Base-by-base conservation (phyloP, 2,329 filamentous ascomycete genomes). In the Colletotrichum eremochloae region DNA sequence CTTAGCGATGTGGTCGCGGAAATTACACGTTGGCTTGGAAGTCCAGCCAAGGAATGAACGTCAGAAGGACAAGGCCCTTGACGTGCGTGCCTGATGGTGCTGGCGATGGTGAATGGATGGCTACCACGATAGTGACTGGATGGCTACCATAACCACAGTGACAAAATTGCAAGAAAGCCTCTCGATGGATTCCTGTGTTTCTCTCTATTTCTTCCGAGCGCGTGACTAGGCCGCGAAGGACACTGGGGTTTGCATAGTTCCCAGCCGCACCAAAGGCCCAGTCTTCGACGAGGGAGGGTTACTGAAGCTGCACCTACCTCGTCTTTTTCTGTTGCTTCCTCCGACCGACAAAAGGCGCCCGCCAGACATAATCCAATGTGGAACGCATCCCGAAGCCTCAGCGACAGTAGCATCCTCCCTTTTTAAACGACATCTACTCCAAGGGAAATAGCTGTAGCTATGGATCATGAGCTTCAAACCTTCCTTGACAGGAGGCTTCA, bases 401-500 rank as follows among this genome's bases (percentile, higher is more conserved):
- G 36, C 38, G 12, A 15, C 20, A 24, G 38, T 31, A 7, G 7
- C 15, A 31, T 36, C 24, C 1, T n/a, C 36, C 24, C 9, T 15
- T 20, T 24, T 24, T 29, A 33, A 46, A 6, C 20, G 18, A 24
- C 40, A 44, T 44, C 29, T 18, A 33, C 14, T 6, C 15, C 14
- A 1, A 18, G 7, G 12, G 14, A 36, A 12, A 50, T 38, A 52
- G 31, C n/a, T n/a, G 24, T 24, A 24, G 15, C 36, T 18, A 63
- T 63, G 61, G 31, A 29, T 20, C 31, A 15, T 20, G 36, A n/a
- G 36, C 24, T 63, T 5, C 53, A 67, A 24, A 36, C 33, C 8
- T 56, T 64, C 29, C 38, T 64, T 18, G 36, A 12, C 31, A 56
- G 62, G 50, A 36, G 50, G 11, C 36, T 40, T 53, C 69, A 56